Percentiles rank a stretch among this genome's conserved stretches.
phyloP scores from a whole-genome alignment of 495 filamentous ascomycete genomes.

The Tuber microsphaerosporum region DNA sequence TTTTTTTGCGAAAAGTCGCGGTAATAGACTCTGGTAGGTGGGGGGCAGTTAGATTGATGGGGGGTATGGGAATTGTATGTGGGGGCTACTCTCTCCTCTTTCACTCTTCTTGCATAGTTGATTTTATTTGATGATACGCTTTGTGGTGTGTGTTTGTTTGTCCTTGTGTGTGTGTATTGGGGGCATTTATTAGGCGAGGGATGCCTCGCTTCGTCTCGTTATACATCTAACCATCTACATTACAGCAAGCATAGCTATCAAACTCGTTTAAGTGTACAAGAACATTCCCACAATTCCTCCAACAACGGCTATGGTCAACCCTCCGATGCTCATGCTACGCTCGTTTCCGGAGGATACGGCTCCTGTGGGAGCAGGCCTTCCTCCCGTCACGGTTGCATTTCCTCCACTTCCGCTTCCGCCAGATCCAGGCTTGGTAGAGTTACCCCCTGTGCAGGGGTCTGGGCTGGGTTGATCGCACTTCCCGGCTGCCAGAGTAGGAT shows the following conservation, averaged over 20 bases:
- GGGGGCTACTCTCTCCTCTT: not conserved
- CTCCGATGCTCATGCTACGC: not conserved
- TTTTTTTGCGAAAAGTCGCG: not conserved
- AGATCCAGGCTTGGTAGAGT: not conserved
- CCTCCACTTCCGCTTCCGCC: not conserved
- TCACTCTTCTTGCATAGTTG: not conserved
- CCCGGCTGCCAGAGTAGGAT: constrained; percentile 40
- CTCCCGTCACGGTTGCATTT: not conserved
- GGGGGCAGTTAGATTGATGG: not conserved
- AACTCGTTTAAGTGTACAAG: not conserved
- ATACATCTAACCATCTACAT: not conserved
- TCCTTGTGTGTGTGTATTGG: not conserved
- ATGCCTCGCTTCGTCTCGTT: not conserved
- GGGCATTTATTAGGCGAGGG: not conserved
- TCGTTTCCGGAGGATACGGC: not conserved
- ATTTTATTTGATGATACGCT: not conserved
- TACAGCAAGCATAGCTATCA: not conserved
- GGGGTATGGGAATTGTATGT: not conserved
- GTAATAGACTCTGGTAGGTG: not conserved
- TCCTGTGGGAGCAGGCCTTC: not conserved
- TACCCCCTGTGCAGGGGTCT: not conserved
- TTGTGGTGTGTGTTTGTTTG: not conserved
- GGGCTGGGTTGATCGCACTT: not conserved
- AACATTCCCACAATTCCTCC: not conserved
- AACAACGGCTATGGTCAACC: not conserved